phyloP scores from a whole-genome alignment of 192 early-diverging fungal genomes.

The Coemansia sp. region DNA sequence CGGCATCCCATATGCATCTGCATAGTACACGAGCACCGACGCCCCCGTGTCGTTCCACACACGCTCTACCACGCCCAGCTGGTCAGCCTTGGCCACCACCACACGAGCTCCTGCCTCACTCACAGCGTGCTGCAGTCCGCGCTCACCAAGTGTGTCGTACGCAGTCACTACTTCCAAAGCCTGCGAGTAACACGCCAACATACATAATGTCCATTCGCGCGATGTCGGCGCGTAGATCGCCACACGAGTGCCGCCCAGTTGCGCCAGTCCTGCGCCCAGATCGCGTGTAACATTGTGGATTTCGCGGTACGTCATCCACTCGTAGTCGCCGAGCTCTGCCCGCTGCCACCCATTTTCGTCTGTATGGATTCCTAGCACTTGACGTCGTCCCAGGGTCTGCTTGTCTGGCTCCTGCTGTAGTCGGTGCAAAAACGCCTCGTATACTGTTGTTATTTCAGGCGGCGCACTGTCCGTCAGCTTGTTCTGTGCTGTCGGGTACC shows the following conservation, averaged over 20 bases:
- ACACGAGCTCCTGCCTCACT: slow-evolving; percentile 72
- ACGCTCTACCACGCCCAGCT: slow-evolving; percentile 31
- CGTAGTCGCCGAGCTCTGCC: slow-evolving; percentile 69
- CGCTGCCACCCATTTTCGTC: slow-evolving; percentile 57
- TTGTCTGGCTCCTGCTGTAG: slow-evolving; percentile 57
- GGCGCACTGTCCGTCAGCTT: slow-evolving; percentile 33
- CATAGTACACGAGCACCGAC: slow-evolving; percentile 58
- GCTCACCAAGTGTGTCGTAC: slow-evolving; percentile 80
- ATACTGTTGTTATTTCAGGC: slow-evolving; percentile 62
- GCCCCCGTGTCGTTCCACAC: slow-evolving; percentile 9
- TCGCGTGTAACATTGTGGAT: slow-evolving; percentile 55
- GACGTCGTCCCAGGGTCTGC: slow-evolving; percentile 70
- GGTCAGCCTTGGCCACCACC: slow-evolving; percentile 62
- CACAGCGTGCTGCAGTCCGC: slow-evolving; percentile 81
- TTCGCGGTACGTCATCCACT: slow-evolving; percentile 79
- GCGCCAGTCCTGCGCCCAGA: slow-evolving; percentile 71
- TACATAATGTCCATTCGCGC: slow-evolving; percentile 48
- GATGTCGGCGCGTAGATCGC: slow-evolving; percentile 70
- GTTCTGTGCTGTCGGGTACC: slow-evolving; percentile 22
- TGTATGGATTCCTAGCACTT: slow-evolving; percentile 61
- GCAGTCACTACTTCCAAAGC: slow-evolving; percentile 76
- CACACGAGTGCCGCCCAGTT: slow-evolving; percentile 60
- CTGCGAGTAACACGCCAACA: slow-evolving; percentile 64
- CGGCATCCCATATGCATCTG: slow-evolving; percentile 34
- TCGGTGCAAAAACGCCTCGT: slow-evolving; percentile 67